phyloP scores from a whole-genome alignment of 208 protist species.

The Leishmania gerbilli region DNA sequence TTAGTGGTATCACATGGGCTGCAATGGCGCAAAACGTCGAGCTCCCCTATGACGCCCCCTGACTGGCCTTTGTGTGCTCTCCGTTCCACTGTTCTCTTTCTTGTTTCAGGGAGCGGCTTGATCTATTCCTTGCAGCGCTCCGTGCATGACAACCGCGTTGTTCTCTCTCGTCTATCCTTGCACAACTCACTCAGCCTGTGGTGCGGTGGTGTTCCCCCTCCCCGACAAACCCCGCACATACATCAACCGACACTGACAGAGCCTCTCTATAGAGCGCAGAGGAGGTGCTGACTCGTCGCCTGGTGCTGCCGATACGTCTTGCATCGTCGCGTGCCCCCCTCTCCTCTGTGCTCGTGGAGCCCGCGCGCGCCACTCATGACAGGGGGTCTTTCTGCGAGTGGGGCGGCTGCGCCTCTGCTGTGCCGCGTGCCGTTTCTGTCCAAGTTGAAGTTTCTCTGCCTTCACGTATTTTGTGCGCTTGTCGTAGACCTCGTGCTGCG shows the following conservation, averaged over 20 bases:
- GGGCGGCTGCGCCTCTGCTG: background rate
- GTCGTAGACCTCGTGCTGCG: constrained; percentile 18
- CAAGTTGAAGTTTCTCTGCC: constrained; percentile 32
- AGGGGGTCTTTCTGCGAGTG: background rate
- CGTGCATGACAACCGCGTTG: background rate
- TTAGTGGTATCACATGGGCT: background rate
- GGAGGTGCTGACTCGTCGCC: background rate
- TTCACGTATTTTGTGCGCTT: constrained; percentile 26
- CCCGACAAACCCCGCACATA: background rate
- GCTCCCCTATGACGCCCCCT: background rate
- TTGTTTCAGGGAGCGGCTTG: background rate
- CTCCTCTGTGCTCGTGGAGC: background rate
- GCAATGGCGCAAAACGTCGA: background rate
- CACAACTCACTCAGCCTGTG: background rate
- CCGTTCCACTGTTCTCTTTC: background rate
- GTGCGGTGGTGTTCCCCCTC: background rate
- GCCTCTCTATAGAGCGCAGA: background rate
- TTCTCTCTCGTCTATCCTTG: background rate
- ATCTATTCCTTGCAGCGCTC: constrained; percentile 1
- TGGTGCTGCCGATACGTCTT: background rate
- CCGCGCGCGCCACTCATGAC: background rate
- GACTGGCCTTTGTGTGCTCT: background rate
- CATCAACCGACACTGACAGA: background rate
- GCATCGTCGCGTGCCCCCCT: background rate
- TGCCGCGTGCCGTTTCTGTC: constrained; percentile 12